Percentiles rank a stretch among this genome's conserved stretches.
Conservation (phyloP, 352 stramenopile genomes). For the Globisporangium apiculatum region DNA sequence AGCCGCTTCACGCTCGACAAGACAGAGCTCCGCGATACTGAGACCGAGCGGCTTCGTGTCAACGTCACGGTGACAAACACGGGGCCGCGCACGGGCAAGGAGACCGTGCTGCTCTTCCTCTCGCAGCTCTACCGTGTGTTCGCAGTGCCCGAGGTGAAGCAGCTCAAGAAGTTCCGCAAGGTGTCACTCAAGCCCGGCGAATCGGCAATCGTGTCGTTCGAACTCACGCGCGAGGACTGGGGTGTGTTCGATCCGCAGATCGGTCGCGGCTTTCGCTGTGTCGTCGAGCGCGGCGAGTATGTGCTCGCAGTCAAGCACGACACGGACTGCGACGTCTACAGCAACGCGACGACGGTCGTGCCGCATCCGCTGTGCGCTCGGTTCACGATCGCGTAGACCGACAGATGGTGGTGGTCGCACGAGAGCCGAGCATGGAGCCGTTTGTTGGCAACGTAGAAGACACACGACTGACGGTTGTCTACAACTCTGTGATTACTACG, state of each 20-base stretch:
- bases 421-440: no score
- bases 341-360: slow-evolving; percentile 5
- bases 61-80: slow-evolving; percentile 64
- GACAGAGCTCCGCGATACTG: slow-evolving; percentile 12
- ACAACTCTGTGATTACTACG: no score
- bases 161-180: slow-evolving; percentile 77
- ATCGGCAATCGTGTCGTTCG: slow-evolving; percentile 31
- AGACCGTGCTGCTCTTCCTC: slow-evolving; percentile 76
- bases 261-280: slow-evolving; percentile 42
- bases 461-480: no score
- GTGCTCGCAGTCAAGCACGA: slow-evolving; percentile 62
- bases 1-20: slow-evolving; percentile 33
- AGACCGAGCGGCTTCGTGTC: slow-evolving; percentile 20
- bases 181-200: slow-evolving; percentile 43
- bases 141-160: slow-evolving; percentile 71
- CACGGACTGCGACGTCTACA: slow-evolving; percentile 68
- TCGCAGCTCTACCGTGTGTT: slow-evolving; percentile 51
- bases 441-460: no score
- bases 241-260: slow-evolving; percentile 59
- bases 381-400: slow-evolving; percentile 21
- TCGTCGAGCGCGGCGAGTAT: slow-evolving; percentile 65
- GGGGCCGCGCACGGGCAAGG: slow-evolving; percentile 43
- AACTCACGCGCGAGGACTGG: slow-evolving; percentile 45
- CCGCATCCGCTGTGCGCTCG: slow-evolving; percentile 31
- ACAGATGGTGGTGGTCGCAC: no score